Percentiles rank a stretch among this genome's conserved stretches.
Conservation (phyloP, 331 rosid genomes). For the Acacia pycnantha region DNA sequence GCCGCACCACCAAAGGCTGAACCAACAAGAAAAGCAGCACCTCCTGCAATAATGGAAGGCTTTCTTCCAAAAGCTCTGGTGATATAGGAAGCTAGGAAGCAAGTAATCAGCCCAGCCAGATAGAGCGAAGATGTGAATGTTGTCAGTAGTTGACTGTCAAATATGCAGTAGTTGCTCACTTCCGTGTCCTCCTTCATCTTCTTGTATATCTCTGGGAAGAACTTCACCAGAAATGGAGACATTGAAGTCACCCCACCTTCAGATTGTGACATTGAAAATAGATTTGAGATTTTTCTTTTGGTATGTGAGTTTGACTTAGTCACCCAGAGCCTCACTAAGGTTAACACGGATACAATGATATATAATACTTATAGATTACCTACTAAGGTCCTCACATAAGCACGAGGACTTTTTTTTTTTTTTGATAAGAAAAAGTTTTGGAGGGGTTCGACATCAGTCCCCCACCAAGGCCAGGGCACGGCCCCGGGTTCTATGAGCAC, state of each 20-base stretch:
- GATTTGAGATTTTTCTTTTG: not conserved
- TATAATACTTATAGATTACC: too few relatives aligned
- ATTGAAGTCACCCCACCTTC: not conserved
- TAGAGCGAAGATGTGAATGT: not conserved
- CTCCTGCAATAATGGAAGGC: slow-evolving; percentile 1
- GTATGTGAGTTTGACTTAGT: not conserved
- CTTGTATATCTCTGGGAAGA: not conserved
- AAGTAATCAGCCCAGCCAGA: not conserved
- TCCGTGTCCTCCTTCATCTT: not conserved
- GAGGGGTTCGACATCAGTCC: too few relatives aligned
- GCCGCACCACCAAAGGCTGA: not conserved
- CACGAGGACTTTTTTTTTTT: not conserved
- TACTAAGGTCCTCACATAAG: not conserved
- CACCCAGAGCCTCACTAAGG: not conserved
- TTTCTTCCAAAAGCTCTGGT: not conserved
- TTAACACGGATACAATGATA: not conserved
- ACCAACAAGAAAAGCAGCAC: not conserved
- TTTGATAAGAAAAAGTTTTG: too few relatives aligned
- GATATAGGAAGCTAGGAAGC: not conserved
- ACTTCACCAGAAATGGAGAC: not conserved
- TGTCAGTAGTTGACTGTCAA: not conserved
- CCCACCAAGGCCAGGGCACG: too few relatives aligned
- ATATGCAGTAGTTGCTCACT: not conserved
- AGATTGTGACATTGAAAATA: not conserved
- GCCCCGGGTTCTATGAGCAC: too few relatives aligned